A percentile compares a stretch with the other conserved stretches of the same genome.
Evolutionary conservation across 305 asterid species (phyloP).

Genomic region (Fraxinus greggii): DNA sequence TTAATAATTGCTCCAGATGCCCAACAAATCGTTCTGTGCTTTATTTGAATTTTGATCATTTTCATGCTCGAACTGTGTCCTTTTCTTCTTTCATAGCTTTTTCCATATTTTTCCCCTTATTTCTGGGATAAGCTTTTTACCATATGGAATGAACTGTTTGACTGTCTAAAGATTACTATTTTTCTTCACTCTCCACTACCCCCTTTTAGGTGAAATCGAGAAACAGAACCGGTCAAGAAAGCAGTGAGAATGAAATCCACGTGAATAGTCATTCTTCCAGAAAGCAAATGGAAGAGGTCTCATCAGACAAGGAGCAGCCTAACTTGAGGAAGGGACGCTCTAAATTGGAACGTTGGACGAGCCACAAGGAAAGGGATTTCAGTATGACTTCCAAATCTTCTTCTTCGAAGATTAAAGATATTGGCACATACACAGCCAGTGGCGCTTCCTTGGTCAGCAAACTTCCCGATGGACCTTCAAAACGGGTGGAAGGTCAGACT

Average conservation of each 20-base stretch:
- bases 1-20: not conserved
- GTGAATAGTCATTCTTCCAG: conserved; percentile 42
- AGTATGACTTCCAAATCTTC: conserved; percentile 35
- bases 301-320: conserved; percentile 60
- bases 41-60: not conserved
- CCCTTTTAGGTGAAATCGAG: conserved; percentile 43
- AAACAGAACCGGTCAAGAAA: conserved; percentile 40
- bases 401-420: conserved; percentile 44
- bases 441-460: conserved; percentile 36
- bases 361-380: conserved; percentile 65
- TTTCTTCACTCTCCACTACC: not conserved
- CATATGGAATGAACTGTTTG: not conserved
- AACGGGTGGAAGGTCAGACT: conserved; percentile 38
- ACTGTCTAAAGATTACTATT: not conserved
- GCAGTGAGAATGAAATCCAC: conserved; percentile 40
- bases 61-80: not conserved
- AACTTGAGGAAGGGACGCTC: conserved; percentile 71
- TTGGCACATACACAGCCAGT: conserved; percentile 27
- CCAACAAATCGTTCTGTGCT: not conserved
- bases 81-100: not conserved
- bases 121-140: not conserved
- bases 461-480: conserved; percentile 42
- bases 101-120: not conserved
- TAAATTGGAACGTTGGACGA: conserved; percentile 78
- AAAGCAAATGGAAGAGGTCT: conserved; percentile 54